Conservation (phyloP, 768 basidiomycete genomes). For the Leccinum uliginosum region DNA sequence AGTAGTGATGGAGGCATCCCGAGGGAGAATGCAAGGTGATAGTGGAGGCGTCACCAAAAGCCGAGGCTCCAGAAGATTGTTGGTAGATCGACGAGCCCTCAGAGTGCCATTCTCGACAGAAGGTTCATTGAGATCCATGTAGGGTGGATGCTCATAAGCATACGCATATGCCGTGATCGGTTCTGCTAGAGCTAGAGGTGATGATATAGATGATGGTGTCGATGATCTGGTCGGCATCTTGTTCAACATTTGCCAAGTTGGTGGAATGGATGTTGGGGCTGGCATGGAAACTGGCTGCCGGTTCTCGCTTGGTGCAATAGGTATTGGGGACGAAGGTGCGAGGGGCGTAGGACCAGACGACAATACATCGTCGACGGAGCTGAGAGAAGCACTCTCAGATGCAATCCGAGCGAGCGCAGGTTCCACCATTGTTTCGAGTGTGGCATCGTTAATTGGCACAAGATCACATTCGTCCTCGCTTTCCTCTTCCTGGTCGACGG, state of each 20-base stretch:
- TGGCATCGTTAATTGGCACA: constrained; percentile 26
- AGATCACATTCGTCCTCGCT: constrained; percentile 42
- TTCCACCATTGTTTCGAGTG: constrained; percentile 23
- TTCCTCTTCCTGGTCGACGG: constrained; percentile 53
- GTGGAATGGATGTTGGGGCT: constrained; percentile 41
- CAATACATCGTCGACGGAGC: constrained; percentile 24
- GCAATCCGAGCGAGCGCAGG: constrained; percentile 6
- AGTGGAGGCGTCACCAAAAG: constrained; percentile 71
- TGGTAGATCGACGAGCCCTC: constrained; percentile 61
- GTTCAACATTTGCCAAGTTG: constrained; percentile 37
- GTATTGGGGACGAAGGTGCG: constrained; percentile 46
- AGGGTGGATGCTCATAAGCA: constrained; percentile 57
- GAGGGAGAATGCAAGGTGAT: constrained; percentile 55
- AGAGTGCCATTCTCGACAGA: constrained; percentile 38
- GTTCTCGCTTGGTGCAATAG: constrained; percentile 17
- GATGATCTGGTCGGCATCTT: constrained; percentile 73
- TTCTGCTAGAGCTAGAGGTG: constrained; percentile 78
- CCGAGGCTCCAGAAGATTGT: constrained; percentile 61
- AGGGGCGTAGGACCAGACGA: constrained; percentile 68
- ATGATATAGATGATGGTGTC: constrained; percentile 85
- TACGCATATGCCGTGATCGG: constrained; percentile 72
- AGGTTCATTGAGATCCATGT: constrained; percentile 61
- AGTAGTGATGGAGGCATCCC: constrained; percentile 39
- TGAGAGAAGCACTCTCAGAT: constrained; percentile 16
- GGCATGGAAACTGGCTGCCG: constrained; percentile 31